phyloP scores from a whole-genome alignment of 495 filamentous ascomycete genomes.

The Penicillium simplicissimum region DNA sequence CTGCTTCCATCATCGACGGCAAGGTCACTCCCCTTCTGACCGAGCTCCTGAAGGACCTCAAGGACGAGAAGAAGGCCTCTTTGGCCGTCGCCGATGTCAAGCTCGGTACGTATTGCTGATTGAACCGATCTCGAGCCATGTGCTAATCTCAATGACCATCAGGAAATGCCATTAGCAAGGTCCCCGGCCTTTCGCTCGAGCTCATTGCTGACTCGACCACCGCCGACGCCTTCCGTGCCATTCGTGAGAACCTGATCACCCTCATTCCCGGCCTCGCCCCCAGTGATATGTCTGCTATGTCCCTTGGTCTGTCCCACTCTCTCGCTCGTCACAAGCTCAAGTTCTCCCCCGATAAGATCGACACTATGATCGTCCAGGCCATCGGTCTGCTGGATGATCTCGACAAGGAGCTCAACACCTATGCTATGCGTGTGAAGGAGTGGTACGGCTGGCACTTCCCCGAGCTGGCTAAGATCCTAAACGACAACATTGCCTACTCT shows the following conservation, averaged over 20 bases:
- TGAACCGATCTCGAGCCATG: neutral
- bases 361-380: conserved; percentile 98
- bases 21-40: conserved; percentile 94
- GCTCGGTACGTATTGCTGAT: conserved; percentile 60
- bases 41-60: conserved; percentile 80
- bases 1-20: conserved; percentile 81
- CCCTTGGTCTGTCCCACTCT: conserved; percentile 92
- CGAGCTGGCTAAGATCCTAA: conserved; percentile 93
- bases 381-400: conserved; percentile 92
- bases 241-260: conserved; percentile 85
- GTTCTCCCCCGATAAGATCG: conserved; percentile 98
- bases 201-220: conserved; percentile 86
- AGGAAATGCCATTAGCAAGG: conserved; percentile 87
- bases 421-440: conserved; percentile 98
- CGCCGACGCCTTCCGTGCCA: conserved; percentile 85
- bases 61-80: conserved; percentile 96
- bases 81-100: conserved; percentile 94
- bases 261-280: conserved; percentile 87
- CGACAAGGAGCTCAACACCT: conserved; percentile 98
- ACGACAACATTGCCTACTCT: conserved; percentile 96
- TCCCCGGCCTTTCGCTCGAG: conserved; percentile 81
- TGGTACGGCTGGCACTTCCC: conserved; percentile 99
- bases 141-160: conserved; percentile 15
- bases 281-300: conserved; percentile 87
- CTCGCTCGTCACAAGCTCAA: conserved; percentile 98